Conservation (phyloP, 2,329 filamentous ascomycete genomes). For the Stagonosporopsis chrysanthemi region DNA sequence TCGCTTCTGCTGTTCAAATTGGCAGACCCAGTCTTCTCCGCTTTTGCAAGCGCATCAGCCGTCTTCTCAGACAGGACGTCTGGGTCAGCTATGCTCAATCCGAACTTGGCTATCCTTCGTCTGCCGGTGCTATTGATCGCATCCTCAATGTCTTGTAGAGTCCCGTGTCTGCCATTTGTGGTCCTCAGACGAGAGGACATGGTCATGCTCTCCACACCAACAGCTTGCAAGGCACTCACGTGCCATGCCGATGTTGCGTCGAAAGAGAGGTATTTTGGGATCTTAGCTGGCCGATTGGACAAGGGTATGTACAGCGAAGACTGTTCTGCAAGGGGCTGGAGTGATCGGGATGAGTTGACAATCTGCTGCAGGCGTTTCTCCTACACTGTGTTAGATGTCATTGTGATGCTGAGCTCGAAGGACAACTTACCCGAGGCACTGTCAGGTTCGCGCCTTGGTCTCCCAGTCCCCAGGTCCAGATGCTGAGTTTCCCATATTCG, state of each 20-base stretch:
- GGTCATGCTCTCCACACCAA: constrained; percentile 79
- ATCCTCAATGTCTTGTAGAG: constrained; percentile 69
- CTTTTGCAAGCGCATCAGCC: constrained; percentile 25
- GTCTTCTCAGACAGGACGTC: constrained; percentile 38
- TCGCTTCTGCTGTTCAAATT: constrained; percentile 29
- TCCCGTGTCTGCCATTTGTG: constrained; percentile 54
- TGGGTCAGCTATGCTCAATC: constrained; percentile 66
- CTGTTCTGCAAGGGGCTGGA: constrained; percentile 72
- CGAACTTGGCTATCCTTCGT: constrained; percentile 78
- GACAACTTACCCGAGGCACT: constrained; percentile 54
- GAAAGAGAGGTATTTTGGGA: constrained; percentile 67
- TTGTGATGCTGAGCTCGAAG: background rate
- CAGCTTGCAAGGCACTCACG: constrained; percentile 75
- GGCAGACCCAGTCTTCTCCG: constrained; percentile 39
- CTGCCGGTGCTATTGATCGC: constrained; percentile 77
- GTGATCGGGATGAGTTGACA: constrained; percentile 75
- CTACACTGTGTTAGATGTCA: constrained; percentile 45
- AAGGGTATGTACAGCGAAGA: constrained; percentile 82
- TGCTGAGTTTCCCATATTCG: constrained; percentile 85
- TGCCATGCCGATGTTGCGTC: constrained; percentile 78
- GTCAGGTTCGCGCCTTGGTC: constrained; percentile 54
- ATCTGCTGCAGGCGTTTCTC: constrained; percentile 70
- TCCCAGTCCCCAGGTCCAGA: constrained; percentile 89
- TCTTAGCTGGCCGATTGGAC: constrained; percentile 61
- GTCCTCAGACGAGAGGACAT: constrained; percentile 74